Evolutionary conservation across 768 basidiomycete species (phyloP).

Genomic region (Leccinellum rugosiceps): DNA sequence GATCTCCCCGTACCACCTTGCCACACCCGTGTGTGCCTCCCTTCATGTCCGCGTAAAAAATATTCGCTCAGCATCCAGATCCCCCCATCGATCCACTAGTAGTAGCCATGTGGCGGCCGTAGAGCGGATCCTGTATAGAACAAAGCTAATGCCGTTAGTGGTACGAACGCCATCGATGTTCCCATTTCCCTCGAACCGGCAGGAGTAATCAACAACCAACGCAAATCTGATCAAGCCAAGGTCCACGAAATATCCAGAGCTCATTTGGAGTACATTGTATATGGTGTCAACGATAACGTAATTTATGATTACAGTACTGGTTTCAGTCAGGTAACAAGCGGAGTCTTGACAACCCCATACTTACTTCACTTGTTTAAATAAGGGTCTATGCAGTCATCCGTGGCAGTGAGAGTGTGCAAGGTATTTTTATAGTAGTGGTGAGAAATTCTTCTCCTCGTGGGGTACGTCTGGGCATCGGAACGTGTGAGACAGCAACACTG

Average conservation of each 20-base stretch:
- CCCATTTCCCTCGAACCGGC: neutral
- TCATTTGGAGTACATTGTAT: constrained; percentile 1
- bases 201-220: neutral
- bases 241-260: neutral
- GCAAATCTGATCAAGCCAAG: constrained; percentile 3
- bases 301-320: constrained; percentile 14
- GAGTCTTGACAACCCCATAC: constrained; percentile 5
- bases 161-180: neutral
- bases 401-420: constrained; percentile 20
- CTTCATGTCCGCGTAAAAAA: constrained; percentile 19
- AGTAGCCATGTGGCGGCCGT: constrained; percentile 10
- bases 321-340: constrained; percentile 2
- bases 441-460: constrained; percentile 30
- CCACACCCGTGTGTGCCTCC: neutral
- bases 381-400: constrained; percentile 7
- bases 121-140: constrained; percentile 7
- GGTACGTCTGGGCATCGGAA: constrained; percentile 2
- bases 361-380: constrained; percentile 6
- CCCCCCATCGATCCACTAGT: neutral
- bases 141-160: neutral
- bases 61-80: neutral
- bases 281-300: constrained; percentile 18
- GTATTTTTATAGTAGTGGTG: constrained; percentile 26
- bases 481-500: constrained; percentile 5
- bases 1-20: neutral